These are phyloP conservation scores for Schizophyllum amplum DNA, from an alignment of 1,284 basidiomycete genomes.

Conservation along the genomic window DNA sequence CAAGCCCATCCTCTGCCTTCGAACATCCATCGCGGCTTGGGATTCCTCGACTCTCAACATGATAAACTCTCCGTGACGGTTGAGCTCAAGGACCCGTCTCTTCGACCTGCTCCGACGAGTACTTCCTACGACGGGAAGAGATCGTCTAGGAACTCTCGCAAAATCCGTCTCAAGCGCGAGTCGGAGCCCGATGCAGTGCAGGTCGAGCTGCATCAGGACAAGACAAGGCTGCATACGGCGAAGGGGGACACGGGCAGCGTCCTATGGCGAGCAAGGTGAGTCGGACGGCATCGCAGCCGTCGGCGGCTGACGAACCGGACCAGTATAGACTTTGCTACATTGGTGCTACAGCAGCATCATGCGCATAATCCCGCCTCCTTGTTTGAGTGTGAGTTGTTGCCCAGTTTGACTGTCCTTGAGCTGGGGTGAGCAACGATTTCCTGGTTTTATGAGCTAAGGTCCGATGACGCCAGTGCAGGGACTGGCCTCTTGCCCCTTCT, in stretches of 20 bases:
- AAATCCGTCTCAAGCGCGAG: slow-evolving; percentile 16
- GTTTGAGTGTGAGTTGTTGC: slow-evolving; percentile 32
- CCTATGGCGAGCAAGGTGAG: slow-evolving; percentile 78
- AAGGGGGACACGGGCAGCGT: slow-evolving; percentile 87
- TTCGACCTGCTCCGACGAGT: too few relatives aligned
- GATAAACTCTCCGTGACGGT: slow-evolving; percentile 55
- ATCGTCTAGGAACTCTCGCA: slow-evolving; percentile 6
- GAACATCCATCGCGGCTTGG: slow-evolving; percentile 52
- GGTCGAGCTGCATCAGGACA: slow-evolving; percentile 67
- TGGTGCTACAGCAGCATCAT: slow-evolving; percentile 52
- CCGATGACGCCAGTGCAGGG: slow-evolving; percentile 46
- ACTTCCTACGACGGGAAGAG: slow-evolving; percentile 12
- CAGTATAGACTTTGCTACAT: slow-evolving; percentile 63
- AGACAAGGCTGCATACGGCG: slow-evolving; percentile 63
- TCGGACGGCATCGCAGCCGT: too few relatives aligned
- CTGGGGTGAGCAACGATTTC: slow-evolving; percentile 50
- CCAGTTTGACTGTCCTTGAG: slow-evolving; percentile 54
- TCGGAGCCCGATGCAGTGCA: slow-evolving; percentile 27
- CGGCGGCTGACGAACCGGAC: background rate
- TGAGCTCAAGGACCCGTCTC: too few relatives aligned
- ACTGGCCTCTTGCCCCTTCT: slow-evolving; percentile 71
- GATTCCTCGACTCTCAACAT: slow-evolving; percentile 61
- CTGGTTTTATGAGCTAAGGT: background rate
- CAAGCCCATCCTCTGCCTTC: slow-evolving; percentile 23
- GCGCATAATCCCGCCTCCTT: slow-evolving; percentile 26